Percentiles rank a stretch among this genome's conserved stretches.
Evolutionary conservation across 805 yeast species (phyloP).

Genomic region (Kluyveromyces aestuarii): DNA sequence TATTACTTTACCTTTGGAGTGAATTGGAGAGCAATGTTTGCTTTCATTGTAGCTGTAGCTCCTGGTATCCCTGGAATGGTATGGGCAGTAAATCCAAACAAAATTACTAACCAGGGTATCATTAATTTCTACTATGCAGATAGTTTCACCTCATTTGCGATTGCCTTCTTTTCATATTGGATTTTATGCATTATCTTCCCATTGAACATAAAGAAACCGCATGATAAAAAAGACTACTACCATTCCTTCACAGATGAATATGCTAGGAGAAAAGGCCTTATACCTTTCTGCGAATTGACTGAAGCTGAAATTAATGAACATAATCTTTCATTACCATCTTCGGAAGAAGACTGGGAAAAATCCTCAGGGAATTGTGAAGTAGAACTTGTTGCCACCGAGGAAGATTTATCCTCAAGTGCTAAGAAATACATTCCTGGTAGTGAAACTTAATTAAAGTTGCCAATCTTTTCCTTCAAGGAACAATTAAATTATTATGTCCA

Average conservation of each 20-base stretch:
- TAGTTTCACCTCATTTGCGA: conserved; percentile 29
- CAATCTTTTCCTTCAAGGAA: too few relatives aligned
- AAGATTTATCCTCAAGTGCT: not conserved
- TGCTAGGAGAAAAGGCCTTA: conserved; percentile 20
- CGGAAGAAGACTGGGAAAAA: not conserved
- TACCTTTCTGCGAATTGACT: conserved; percentile 26
- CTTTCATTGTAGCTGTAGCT: conserved; percentile 31
- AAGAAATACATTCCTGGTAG: not conserved
- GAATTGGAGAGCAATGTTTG: conserved; percentile 34
- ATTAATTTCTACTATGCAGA: conserved; percentile 31
- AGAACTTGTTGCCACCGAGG: not conserved
- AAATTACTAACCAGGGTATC: conserved; percentile 21
- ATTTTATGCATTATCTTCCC: conserved; percentile 25
- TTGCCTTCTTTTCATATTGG: conserved; percentile 27
- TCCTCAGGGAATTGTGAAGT: not conserved
- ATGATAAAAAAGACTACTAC: conserved; percentile 29
- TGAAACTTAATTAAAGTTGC: not conserved
- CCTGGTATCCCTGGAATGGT: conserved; percentile 37
- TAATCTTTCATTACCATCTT: not conserved
- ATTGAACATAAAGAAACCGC: conserved; percentile 19
- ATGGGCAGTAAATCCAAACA: conserved; percentile 15
- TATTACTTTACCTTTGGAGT: conserved; percentile 34
- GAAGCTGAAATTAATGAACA: conserved; percentile 15
- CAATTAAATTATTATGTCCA: not conserved
- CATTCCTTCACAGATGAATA: conserved; percentile 26